Base-by-base conservation (phyloP, 768 basidiomycete genomes). In the Rhizopogon rudus region DNA sequence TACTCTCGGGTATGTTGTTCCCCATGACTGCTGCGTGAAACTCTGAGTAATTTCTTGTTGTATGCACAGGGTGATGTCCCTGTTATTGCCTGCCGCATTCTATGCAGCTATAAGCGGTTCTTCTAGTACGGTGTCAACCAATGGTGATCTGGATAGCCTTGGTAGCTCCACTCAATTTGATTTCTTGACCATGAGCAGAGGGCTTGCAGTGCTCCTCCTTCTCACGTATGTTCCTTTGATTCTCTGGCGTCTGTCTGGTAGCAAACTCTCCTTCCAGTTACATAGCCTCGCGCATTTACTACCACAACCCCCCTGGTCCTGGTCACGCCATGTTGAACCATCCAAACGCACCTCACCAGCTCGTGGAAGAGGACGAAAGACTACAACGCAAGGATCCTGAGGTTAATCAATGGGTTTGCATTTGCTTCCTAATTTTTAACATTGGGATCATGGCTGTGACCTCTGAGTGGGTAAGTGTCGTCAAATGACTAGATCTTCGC, bases 251-350 rank as follows among this genome's bases (percentile, higher is more conserved):
- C 9, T 54, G 20, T 16, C n/a, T 44, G n/a, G 20, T 20, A 6
- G 25, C 43, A 29, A 45, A 41, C 22, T 54, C 25, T 40, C 40
- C 52, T 59, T 33, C 46, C 50, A 85, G 87, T 13, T 89, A 91
- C 61, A 64, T 88, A 37, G 75, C 71, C 55, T 88, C 87, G 12
- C 80, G 87, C 10, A 74, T 90, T 28, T 91, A 81, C 70, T 67
- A 88, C 40, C 83, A 86, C 67, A 79, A 88, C 61, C 87, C 87
- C 3, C 87, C 87, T 0, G 86, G 86, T 6, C 75, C 82, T 1
- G 75, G 76, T 28, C 77, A 81, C 54, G 72, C 71, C 20, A 69
- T 81, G 16, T 61, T 62, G 10, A 63, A 72, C 5, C 71, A 73
- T 33, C 73, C 77, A 3, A 69, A 77, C 43, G 79, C 81, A 5